Conservation (phyloP, 2,329 filamentous ascomycete species). For the Cladosporium halotolerans region DNA sequence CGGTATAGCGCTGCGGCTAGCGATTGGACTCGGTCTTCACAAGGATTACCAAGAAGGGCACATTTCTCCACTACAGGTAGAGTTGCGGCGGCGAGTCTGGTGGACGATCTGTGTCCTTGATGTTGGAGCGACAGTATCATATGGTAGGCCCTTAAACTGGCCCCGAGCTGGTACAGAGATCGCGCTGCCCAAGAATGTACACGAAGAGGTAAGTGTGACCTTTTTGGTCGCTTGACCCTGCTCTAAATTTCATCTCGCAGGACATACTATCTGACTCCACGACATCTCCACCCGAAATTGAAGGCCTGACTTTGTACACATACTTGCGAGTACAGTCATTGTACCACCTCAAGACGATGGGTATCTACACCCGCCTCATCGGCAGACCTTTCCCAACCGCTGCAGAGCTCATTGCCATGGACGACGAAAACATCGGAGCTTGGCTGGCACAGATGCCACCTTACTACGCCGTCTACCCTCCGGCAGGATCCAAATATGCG, state of each 20-base stretch:
- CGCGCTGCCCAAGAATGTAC: constrained; percentile 1
- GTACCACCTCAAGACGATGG: constrained; percentile 5
- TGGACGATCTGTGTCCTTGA: constrained; percentile 9
- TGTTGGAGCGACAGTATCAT: neutral
- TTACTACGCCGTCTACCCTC: constrained; percentile 6
- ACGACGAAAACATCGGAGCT: constrained; percentile 1
- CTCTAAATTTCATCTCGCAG: neutral
- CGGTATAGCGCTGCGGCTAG: constrained; percentile 47
- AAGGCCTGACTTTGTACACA: constrained; percentile 4
- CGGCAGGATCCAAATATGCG: constrained; percentile 1
- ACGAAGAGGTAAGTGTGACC: neutral
- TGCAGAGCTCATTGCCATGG: constrained; percentile 4
- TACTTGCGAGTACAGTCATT: constrained; percentile 5
- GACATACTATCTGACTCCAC: constrained; percentile 1
- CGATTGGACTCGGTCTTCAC: constrained; percentile 45
- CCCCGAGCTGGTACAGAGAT: constrained; percentile 1
- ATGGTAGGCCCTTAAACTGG: constrained; percentile 5
- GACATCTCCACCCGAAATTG: neutral
- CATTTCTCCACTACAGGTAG: constrained; percentile 3
- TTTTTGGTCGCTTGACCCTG: neutral
- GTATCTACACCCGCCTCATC: constrained; percentile 7
- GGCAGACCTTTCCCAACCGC: constrained; percentile 5
- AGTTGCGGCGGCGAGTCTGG: constrained; percentile 4
- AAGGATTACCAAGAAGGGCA: constrained; percentile 30
- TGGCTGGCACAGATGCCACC: constrained; percentile 7